A percentile compares a stretch with the other conserved stretches of the same genome.
Evolutionary conservation across 1,139 yeast species (phyloP).

Genomic region (Geotrichum reessii): DNA sequence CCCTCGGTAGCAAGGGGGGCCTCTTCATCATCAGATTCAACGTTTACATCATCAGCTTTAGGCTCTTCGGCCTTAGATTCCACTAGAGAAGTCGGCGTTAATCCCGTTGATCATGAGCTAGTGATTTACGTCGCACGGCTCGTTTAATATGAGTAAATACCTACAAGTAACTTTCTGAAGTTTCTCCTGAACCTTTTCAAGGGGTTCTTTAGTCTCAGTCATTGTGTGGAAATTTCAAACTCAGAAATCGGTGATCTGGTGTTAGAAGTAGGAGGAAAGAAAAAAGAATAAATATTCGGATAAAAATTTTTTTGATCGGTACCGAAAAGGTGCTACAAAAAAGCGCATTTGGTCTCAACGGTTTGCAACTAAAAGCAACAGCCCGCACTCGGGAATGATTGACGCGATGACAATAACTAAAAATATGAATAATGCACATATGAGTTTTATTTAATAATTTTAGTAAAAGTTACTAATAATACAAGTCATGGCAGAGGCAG

Average conservation of each 20-base stretch:
- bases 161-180: not conserved
- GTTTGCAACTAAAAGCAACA: too few species aligned
- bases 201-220: not conserved
- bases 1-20: not conserved
- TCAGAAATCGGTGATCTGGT: not conserved
- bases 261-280: not conserved
- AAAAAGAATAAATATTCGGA: not conserved
- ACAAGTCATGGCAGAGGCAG: too few species aligned
- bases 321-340: not conserved
- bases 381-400: too few species aligned
- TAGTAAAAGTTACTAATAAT: too few species aligned
- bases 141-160: not conserved
- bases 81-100: not conserved
- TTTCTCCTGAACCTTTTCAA: not conserved
- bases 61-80: too few species aligned
- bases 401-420: too few species aligned
- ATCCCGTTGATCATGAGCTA: not conserved
- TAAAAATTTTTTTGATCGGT: not conserved
- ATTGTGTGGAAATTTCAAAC: not conserved
- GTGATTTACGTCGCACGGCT: not conserved
- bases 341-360: not conserved
- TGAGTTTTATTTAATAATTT: too few species aligned
- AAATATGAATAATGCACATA: too few species aligned
- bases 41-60: not conserved
- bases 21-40: not conserved